A percentile compares a stretch with the other conserved stretches of the same genome.
Conservation (phyloP, 805 yeast species). For the Ogataea thermomethanolica region DNA sequence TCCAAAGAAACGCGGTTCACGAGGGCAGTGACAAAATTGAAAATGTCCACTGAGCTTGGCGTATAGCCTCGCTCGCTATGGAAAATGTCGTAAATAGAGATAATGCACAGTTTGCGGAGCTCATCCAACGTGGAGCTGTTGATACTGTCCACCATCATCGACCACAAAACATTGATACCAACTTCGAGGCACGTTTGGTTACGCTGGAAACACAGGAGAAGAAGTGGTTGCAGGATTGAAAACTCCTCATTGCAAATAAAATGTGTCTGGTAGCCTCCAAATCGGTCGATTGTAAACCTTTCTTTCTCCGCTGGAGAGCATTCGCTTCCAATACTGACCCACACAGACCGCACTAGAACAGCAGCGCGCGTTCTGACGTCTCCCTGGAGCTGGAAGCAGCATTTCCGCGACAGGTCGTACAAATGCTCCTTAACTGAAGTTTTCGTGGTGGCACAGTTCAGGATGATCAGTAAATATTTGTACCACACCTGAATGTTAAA, state of each 20-base stretch:
- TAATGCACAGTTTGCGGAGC: conserved; percentile 58
- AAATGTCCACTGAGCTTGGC: conserved; percentile 54
- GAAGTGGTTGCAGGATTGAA: conserved; percentile 58
- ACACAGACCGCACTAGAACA: conserved; percentile 50
- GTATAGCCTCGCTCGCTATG: conserved; percentile 48
- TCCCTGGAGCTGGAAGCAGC: conserved; percentile 60
- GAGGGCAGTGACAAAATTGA: conserved; percentile 47
- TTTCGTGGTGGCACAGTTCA: conserved; percentile 60
- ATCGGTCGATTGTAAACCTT: conserved; percentile 56
- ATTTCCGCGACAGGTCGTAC: conserved; percentile 68
- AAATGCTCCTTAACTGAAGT: conserved; percentile 68
- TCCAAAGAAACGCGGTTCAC: conserved; percentile 51
- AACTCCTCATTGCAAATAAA: conserved; percentile 54
- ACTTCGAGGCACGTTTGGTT: conserved; percentile 56
- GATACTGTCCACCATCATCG: conserved; percentile 62
- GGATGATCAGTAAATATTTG: conserved; percentile 52
- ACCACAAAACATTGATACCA: conserved; percentile 68
- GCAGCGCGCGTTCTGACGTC: conserved; percentile 62
- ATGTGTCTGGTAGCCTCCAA: conserved; percentile 71
- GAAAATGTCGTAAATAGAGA: conserved; percentile 64
- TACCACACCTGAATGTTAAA: conserved; percentile 69
- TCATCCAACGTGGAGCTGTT: conserved; percentile 55
- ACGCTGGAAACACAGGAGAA: conserved; percentile 66
- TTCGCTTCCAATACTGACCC: conserved; percentile 67
- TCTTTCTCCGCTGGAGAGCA: conserved; percentile 43